Base-by-base conservation (phyloP, 768 basidiomycete genomes). In the Rhodotorula toruloides region DNA sequence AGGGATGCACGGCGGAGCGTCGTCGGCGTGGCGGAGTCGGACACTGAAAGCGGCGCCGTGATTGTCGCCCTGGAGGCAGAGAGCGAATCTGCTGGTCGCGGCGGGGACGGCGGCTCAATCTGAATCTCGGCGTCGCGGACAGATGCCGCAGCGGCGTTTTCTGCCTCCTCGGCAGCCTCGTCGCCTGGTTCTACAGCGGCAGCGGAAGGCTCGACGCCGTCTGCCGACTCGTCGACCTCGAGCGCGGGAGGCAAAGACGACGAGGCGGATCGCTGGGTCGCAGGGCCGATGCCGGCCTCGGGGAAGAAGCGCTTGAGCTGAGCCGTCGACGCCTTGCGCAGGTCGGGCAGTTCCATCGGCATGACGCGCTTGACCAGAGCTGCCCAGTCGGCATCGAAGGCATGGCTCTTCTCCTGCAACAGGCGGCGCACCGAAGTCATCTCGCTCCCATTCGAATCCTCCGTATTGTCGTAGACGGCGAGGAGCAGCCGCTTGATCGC, bases 371-470 rank as follows among this genome's bases (percentile, higher is more conserved):
- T 80, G 61, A 81, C 81, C 36, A 97, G 81, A 57, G 85, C 84
- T 72, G 91, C 88, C 71, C 94, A 91, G 75, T 97, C 91, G 67
- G 84, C 84, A 77, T 99, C 92, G 90, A 93, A 97, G n/a, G 88
- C 89, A 22, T 94, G 90, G 53, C 94, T 90, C 76, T 87, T 88
- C 73, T 94, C 91, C 79, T 97, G 94, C 52, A 92, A 83, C 65
- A 86, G 86, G 1, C 88, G 85, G 54, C 92, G 86, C 10, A 92
- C 88, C 71, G 84, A 84, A 67, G 92, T 97, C 70, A 71, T 71
- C 49, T 67, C 65, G 31, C 61, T 67, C 4, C 70, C 70, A 40
- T 66, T 63, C 49, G 69, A 60, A 32, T 42, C 43, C 22, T 57
- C 58, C 3, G 70, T 62, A 63, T 90, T 86, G 73, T 83, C 83